phyloP scores from a whole-genome alignment of 2,329 filamentous ascomycete genomes.

The Hymenoscyphus scutula region DNA sequence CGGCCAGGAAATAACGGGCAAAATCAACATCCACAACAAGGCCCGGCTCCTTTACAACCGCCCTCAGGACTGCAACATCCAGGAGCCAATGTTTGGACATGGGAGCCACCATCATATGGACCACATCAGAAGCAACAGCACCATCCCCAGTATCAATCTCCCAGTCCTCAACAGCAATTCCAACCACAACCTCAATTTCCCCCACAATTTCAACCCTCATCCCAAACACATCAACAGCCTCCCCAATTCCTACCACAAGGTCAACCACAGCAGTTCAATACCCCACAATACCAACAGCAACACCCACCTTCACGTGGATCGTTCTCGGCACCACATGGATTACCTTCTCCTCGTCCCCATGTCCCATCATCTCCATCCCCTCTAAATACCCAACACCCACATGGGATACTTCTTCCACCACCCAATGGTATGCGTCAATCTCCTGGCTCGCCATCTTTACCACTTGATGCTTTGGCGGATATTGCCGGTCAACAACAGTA shows the following conservation, averaged over 20 bases:
- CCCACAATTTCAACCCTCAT: conserved; percentile 14
- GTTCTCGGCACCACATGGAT: conserved; percentile 16
- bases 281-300: conserved; percentile 16
- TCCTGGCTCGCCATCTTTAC: conserved; percentile 28
- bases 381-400: conserved; percentile 24
- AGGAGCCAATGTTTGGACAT: conserved; percentile 22
- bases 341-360: conserved; percentile 31
- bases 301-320: conserved; percentile 13
- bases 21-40: conserved; percentile 14
- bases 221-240: conserved; percentile 17
- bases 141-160: conserved; percentile 18
- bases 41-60: conserved; percentile 27
- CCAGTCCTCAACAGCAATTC: conserved; percentile 7
- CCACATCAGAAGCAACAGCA: conserved; percentile 18
- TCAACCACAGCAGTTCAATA: conserved; percentile 6
- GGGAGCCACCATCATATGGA: conserved; percentile 30
- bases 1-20: conserved; percentile 26
- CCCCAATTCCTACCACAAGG: conserved; percentile 17
- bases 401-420: conserved; percentile 29
- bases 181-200: conserved; percentile 8
- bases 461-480: conserved; percentile 34
- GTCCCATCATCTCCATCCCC: conserved; percentile 37
- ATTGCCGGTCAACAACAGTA: conserved; percentile 36
- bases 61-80: conserved; percentile 26
- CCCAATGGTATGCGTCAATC: conserved; percentile 24